Evolutionary conservation across 2,329 filamentous ascomycete genomes (phyloP).

Genomic region (Aspergillus sergii): DNA sequence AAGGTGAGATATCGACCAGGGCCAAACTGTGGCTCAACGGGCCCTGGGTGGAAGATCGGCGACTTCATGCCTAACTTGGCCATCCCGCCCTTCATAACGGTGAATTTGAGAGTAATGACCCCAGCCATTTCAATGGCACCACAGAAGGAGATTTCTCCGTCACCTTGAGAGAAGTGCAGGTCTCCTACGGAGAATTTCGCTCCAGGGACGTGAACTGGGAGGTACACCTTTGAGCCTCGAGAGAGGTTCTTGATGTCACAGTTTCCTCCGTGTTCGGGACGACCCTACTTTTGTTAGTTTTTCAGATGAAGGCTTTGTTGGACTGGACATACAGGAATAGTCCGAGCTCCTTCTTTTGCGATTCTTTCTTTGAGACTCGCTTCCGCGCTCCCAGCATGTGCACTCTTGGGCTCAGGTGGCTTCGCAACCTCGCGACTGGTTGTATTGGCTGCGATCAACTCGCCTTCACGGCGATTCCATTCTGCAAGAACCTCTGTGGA

Average conservation of each 20-base stretch:
- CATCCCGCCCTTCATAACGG: conserved; percentile 80
- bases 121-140: conserved; percentile 95
- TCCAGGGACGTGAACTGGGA: conserved; percentile 82
- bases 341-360: conserved; percentile 77
- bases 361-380: conserved; percentile 66
- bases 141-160: conserved; percentile 88
- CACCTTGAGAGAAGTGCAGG: conserved; percentile 83
- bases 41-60: conserved; percentile 83
- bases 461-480: conserved; percentile 83
- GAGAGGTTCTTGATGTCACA: conserved; percentile 89
- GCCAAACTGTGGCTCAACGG: conserved; percentile 85
- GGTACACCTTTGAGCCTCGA: conserved; percentile 77
- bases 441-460: conserved; percentile 70
- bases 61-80: conserved; percentile 74
- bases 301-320: neutral
- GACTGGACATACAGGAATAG: conserved; percentile 63
- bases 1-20: conserved; percentile 82
- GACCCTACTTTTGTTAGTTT: conserved; percentile 46
- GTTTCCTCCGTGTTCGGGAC: conserved; percentile 86
- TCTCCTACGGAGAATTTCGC: conserved; percentile 92
- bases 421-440: conserved; percentile 73
- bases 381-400: conserved; percentile 69
- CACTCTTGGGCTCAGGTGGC: conserved; percentile 71
- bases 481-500: conserved; percentile 73
- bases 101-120: conserved; percentile 86